Base-by-base conservation (phyloP, 305 asterid species). In the Fraxinus albicans region DNA sequence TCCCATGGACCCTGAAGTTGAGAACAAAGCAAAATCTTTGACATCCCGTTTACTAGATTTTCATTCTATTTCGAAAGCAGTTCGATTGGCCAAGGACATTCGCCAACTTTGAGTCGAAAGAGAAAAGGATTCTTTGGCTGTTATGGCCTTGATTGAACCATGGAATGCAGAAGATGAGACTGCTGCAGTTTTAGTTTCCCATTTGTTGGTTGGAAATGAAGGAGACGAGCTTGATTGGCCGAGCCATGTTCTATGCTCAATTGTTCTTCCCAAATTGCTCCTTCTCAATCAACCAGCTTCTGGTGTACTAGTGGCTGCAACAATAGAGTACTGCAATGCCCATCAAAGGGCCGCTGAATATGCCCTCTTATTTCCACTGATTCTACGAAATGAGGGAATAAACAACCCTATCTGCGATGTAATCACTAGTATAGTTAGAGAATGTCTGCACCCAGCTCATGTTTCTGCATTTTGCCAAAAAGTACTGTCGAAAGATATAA, bases 161-260 rank as follows among this genome's bases (percentile, higher is more conserved):
- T 94, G 98, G 98, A 79, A 83, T 65, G 89, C 82, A 29, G 96
- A 90, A 79, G 98, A 95, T 75, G 98, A 95, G 81, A 87, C 89
- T 44, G 86, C 90, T 83, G 86, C 94, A 23, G 81, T 89, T 87
- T 81, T 95, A 77, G 77, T 92, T 74, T 85, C 92, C 80, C 88
- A 86, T 21, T 85, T 91, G 67, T 74, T 76, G 9, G 84, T 65
- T 79, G 87, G 81, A 75, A 86, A 21, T 77, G 92, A 85, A 79
- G 86, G 70, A 7, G 88, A 88, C 80, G 93, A 89, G 78, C 80
- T 81, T 75, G 88, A 83, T 53, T 91, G 94, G 98, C 89, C 93
- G 25, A 83, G 92, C 84, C 88, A 87, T 53, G 69, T 90, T 75
- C 90, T 93, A 70, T 92, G 93, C 89, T 88, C 98, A 9, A 44